Conservation (phyloP, 305 asterid genomes). For the Fraxinus velutina region DNA sequence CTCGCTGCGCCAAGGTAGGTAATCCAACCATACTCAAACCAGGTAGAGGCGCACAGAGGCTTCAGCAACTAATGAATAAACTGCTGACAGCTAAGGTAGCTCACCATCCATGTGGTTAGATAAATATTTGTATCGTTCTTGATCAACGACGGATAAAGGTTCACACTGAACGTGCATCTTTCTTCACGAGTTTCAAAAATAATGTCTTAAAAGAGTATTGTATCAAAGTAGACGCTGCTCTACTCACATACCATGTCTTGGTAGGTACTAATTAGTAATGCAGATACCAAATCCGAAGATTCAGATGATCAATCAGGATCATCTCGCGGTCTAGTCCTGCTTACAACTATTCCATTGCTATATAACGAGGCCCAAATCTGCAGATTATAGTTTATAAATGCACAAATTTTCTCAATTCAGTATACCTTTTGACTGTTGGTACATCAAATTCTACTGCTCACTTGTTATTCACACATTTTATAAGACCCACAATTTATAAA, state of each 20-base stretch:
- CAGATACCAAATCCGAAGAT: neutral
- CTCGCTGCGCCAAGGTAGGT: slow-evolving; percentile 67
- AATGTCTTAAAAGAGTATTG: slow-evolving; percentile 20
- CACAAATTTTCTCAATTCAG: neutral
- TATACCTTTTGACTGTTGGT: neutral
- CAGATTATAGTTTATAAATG: neutral
- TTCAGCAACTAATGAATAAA: slow-evolving; percentile 49
- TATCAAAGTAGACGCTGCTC: slow-evolving; percentile 13
- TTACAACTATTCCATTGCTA: neutral
- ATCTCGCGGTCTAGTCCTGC: neutral
- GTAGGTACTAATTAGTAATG: slow-evolving; percentile 12
- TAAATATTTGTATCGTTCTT: slow-evolving; percentile 22
- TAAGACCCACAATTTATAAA: neutral
- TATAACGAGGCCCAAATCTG: neutral
- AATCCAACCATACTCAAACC: slow-evolving; percentile 50
- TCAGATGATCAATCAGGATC: neutral
- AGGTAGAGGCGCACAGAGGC: slow-evolving; percentile 69
- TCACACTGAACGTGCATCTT: slow-evolving; percentile 9
- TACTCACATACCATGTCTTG: slow-evolving; percentile 12
- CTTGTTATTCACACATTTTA: neutral
- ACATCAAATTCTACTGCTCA: neutral
- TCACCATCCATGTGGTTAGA: slow-evolving; percentile 57
- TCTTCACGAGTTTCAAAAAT: slow-evolving; percentile 22
- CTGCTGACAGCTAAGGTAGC: slow-evolving; percentile 36
- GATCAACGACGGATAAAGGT: neutral